These are phyloP conservation scores for Plasmodium gonderi DNA, from an alignment of 169 alveolate genomes.

Conservation along the genomic window DNA sequence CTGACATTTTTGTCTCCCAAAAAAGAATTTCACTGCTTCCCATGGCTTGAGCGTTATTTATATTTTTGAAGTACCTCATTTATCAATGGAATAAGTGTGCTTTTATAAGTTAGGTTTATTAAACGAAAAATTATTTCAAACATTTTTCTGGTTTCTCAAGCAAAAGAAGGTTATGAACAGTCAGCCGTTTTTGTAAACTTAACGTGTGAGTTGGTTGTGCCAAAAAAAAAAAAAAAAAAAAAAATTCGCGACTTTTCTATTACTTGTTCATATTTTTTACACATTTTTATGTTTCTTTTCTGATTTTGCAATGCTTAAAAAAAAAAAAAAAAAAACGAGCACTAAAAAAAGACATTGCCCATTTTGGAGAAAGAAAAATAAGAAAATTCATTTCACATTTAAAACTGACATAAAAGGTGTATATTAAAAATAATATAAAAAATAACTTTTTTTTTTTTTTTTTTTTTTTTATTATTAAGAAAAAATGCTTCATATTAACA, in stretches of 20 bases:
- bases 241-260: conserved; percentile 28
- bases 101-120: background rate
- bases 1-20: background rate
- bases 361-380: conserved; percentile 5
- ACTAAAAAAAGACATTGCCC: conserved; percentile 38
- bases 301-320: conserved; percentile 17
- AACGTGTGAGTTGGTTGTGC: conserved; percentile 13
- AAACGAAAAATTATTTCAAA: background rate
- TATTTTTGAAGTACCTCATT: background rate
- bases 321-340: background rate
- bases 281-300: conserved; percentile 7
- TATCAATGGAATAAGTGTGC: background rate
- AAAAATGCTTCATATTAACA: conserved; percentile 9
- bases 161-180: conserved; percentile 4
- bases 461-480: conserved; percentile 7
- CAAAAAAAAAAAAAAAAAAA: conserved; percentile 3
- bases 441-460: background rate
- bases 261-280: conserved; percentile 9
- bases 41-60: background rate
- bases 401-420: conserved; percentile 23
- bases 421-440: background rate
- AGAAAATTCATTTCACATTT: conserved; percentile 1
- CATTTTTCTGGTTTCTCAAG: background rate
- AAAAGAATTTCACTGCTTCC: background rate
- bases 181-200: conserved; percentile 39